phyloP scores from a whole-genome alignment of 2,329 filamentous ascomycete genomes.

The Diaporthe velutina region DNA sequence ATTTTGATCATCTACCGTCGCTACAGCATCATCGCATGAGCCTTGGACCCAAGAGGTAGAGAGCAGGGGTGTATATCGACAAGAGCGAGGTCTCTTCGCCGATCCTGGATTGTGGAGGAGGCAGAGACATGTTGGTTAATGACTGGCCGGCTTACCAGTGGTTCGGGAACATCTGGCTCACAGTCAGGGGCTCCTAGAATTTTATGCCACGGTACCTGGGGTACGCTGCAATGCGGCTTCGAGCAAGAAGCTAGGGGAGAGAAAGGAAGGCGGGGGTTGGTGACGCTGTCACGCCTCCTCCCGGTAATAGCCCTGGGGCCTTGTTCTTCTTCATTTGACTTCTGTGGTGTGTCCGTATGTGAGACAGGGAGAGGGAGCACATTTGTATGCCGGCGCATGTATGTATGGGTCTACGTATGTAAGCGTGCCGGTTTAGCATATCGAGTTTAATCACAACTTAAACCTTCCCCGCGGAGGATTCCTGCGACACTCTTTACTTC shows the following conservation, averaged over 20 bases:
- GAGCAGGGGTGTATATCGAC: too few species aligned
- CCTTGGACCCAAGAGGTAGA: neutral
- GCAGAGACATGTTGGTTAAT: neutral
- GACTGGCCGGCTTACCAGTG: neutral
- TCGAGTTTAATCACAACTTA: conserved; percentile 21
- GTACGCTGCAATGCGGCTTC: neutral
- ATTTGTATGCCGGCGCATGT: neutral
- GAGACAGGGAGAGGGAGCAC: neutral
- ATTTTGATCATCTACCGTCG: conserved; percentile 5
- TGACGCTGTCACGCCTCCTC: neutral
- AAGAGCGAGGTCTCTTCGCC: neutral
- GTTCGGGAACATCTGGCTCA: neutral
- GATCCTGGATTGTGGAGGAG: neutral
- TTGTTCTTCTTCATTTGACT: conserved; percentile 1
- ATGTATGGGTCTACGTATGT: neutral
- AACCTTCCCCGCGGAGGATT: conserved; percentile 11
- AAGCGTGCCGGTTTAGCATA: conserved; percentile 12
- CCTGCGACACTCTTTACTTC: neutral
- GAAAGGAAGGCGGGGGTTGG: too few species aligned
- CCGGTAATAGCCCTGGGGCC: neutral
- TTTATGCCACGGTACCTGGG: neutral
- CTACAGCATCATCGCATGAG: conserved; percentile 29
- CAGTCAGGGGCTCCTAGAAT: too few species aligned
- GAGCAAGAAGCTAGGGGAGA: neutral
- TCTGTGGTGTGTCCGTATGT: conserved; percentile 1